phyloP scores from a whole-genome alignment of 1,284 basidiomycete species.

The Leccinum brunneo-olivaceum region DNA sequence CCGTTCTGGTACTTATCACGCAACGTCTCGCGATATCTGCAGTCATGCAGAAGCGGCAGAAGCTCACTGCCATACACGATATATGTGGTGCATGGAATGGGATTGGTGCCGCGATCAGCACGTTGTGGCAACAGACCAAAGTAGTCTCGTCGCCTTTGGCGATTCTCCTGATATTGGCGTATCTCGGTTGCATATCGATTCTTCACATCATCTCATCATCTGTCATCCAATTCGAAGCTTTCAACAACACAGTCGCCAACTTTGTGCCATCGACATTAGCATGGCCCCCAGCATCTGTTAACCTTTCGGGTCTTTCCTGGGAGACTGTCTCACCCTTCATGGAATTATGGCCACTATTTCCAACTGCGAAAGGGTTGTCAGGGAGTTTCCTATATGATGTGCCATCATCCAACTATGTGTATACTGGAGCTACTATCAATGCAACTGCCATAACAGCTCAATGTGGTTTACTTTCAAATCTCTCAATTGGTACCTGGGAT shows the following conservation, averaged over 20 bases:
- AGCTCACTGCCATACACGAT: slow-evolving; percentile 16
- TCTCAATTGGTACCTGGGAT: background rate
- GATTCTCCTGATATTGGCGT: slow-evolving; percentile 3
- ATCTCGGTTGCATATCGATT: slow-evolving; percentile 9
- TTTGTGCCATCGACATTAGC: slow-evolving; percentile 2
- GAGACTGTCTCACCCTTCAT: background rate
- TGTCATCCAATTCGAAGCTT: slow-evolving; percentile 16
- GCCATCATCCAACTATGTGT: background rate
- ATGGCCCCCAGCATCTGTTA: slow-evolving; percentile 5
- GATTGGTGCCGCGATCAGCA: slow-evolving; percentile 12
- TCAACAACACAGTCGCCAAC: background rate
- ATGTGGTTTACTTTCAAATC: slow-evolving; percentile 11
- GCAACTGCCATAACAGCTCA: slow-evolving; percentile 8
- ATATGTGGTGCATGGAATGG: slow-evolving; percentile 16
- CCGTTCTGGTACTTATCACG: slow-evolving; percentile 8
- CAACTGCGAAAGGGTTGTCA: slow-evolving; percentile 10
- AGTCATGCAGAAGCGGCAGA: slow-evolving; percentile 7
- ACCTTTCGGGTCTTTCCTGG: slow-evolving; percentile 9
- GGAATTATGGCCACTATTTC: slow-evolving; percentile 1
- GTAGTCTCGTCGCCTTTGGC: background rate
- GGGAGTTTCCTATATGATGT: slow-evolving; percentile 13
- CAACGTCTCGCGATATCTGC: slow-evolving; percentile 5
- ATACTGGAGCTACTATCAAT: slow-evolving; percentile 9
- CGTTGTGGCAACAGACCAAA: slow-evolving; percentile 17
- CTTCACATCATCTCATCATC: slow-evolving; percentile 21